Percentiles rank a stretch among this genome's conserved stretches.
Conservation (phyloP, 2,329 filamentous ascomycete species). For the Chrysosphaeria jannelii region DNA sequence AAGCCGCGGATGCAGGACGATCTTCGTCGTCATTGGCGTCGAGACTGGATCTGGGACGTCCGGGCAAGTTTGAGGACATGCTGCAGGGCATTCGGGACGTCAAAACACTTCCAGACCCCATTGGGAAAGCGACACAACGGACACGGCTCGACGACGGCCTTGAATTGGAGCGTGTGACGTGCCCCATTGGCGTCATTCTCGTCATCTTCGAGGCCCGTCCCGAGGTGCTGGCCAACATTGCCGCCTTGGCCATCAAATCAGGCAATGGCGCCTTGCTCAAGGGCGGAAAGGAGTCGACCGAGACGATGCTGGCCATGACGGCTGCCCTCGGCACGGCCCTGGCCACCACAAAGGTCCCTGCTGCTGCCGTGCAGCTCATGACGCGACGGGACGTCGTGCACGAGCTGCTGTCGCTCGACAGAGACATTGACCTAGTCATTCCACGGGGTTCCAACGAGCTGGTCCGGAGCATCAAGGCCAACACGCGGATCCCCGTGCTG, state of each 20-base stretch:
- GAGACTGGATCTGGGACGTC: slow-evolving; percentile 55
- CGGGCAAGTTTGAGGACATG: slow-evolving; percentile 95
- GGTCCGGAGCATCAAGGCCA: slow-evolving; percentile 65
- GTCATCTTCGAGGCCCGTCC: slow-evolving; percentile 96
- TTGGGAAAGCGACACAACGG: slow-evolving; percentile 57
- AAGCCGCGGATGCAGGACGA: slow-evolving; percentile 45
- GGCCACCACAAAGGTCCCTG: slow-evolving; percentile 30
- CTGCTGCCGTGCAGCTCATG: slow-evolving; percentile 73
- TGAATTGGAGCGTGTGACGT: slow-evolving; percentile 61
- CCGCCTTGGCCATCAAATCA: slow-evolving; percentile 82
- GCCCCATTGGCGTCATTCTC: slow-evolving; percentile 85
- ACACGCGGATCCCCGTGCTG: slow-evolving; percentile 80
- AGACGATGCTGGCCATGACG: slow-evolving; percentile 84
- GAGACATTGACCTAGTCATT: slow-evolving; percentile 81
- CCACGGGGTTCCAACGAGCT: slow-evolving; percentile 75
- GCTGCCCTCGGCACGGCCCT: slow-evolving; percentile 57
- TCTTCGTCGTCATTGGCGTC: slow-evolving; percentile 64
- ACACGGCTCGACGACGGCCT: slow-evolving; percentile 71
- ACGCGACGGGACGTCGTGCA: slow-evolving; percentile 76
- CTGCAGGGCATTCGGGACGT: slow-evolving; percentile 82
- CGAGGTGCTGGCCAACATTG: slow-evolving; percentile 96
- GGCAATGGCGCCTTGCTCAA: slow-evolving; percentile 93
- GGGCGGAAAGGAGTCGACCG: slow-evolving; percentile 81
- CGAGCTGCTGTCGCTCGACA: slow-evolving; percentile 59
- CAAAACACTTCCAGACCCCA: slow-evolving; percentile 54